Percentiles rank a stretch among this genome's conserved stretches.
Conservation (phyloP, 1,284 basidiomycete species). For the Sporisorium graminicola region DNA sequence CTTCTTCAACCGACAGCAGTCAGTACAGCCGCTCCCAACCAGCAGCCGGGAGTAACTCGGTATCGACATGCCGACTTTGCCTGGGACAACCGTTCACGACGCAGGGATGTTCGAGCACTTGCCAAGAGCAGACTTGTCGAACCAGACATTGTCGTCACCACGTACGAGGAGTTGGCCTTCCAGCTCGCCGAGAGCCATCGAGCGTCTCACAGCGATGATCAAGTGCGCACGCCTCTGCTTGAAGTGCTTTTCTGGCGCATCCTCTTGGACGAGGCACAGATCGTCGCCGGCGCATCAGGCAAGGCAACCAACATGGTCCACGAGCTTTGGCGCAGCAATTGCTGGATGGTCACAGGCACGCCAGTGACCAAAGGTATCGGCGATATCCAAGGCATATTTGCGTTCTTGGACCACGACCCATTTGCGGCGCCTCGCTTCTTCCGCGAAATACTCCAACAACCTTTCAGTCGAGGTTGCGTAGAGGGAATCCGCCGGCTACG, state of each 20-base stretch:
- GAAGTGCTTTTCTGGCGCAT: conserved; percentile 56
- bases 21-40: background rate
- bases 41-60: conserved; percentile 38
- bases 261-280: conserved; percentile 56
- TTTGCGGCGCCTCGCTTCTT: conserved; percentile 48
- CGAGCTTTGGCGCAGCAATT: conserved; percentile 54
- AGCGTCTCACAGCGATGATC: conserved; percentile 15
- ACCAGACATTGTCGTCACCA: conserved; percentile 54
- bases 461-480: conserved; percentile 44
- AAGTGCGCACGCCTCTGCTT: conserved; percentile 45
- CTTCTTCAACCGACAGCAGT: background rate
- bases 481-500: conserved; percentile 49
- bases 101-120: conserved; percentile 22
- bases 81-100: conserved; percentile 25
- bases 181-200: conserved; percentile 45
- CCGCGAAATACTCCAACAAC: conserved; percentile 43
- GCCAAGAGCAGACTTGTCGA: conserved; percentile 23
- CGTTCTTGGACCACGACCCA: conserved; percentile 53
- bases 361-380: conserved; percentile 50
- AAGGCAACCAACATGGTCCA: conserved; percentile 52
- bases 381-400: conserved; percentile 54
- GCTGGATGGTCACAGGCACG: conserved; percentile 58
- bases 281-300: conserved; percentile 43
- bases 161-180: conserved; percentile 50
- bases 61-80: conserved; percentile 38